A percentile compares a stretch with the other conserved stretches of the same genome.
Conservation (phyloP, 2,329 filamentous ascomycete species). For the Trichoderma sp. region DNA sequence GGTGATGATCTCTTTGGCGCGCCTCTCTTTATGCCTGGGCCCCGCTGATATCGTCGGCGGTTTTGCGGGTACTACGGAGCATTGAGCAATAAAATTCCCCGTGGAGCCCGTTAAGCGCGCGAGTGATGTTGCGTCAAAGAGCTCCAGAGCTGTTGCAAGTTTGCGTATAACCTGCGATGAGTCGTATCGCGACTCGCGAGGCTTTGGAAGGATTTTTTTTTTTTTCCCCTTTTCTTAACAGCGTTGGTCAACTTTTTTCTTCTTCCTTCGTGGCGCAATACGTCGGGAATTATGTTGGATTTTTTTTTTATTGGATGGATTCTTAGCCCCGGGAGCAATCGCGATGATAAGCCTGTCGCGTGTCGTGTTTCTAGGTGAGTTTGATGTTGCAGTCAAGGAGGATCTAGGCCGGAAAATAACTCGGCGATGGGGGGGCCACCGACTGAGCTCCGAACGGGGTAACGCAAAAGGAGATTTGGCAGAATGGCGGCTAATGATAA, state of each 20-base stretch:
- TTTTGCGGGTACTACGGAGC: constrained; percentile 24
- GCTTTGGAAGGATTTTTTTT: neutral
- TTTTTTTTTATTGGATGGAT: neutral
- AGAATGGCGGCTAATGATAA: neutral
- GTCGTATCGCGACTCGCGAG: neutral
- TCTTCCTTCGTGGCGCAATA: neutral
- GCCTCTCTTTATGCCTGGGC: neutral
- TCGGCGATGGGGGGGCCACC: neutral
- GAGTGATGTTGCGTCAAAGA: constrained; percentile 23
- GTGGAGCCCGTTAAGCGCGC: constrained; percentile 25
- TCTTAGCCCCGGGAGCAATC: neutral
- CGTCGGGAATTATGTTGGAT: constrained; percentile 10
- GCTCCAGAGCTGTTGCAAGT: neutral
- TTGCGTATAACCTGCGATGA: neutral
- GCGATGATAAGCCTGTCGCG: neutral
- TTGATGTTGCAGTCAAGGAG: neutral
- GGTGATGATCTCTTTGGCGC: constrained; percentile 9
- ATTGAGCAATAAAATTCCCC: neutral
- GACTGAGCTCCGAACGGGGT: neutral
- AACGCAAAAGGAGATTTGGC: neutral
- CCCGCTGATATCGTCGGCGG: constrained; percentile 26
- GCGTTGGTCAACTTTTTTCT: neutral
- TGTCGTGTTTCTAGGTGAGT: neutral
- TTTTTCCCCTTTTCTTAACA: neutral
- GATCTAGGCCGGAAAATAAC: constrained; percentile 7